Evolutionary conservation across 257 asterid species (phyloP), one percentile per base, ranked within the genome.

Genomic region (Nicotiana tomentosiformis): DNA sequence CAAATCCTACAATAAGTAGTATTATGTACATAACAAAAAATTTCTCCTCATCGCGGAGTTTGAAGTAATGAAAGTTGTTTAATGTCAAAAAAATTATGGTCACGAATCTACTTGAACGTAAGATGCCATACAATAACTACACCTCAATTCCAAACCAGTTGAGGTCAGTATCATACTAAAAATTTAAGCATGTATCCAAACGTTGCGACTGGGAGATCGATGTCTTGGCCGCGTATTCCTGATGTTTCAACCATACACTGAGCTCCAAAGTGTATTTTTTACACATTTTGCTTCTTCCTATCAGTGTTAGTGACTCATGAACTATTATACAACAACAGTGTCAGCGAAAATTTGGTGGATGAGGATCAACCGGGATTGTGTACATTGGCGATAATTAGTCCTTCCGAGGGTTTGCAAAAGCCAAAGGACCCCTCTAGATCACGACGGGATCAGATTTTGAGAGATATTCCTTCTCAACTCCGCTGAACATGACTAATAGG

Each of bases 381-480:
- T 14, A 12, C 18, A 12, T 14, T 53, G 58, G 58, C 6, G 18
- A 53, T 53, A 15, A 55, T 14, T 26, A 26, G 62, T 74, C 62
- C 80, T 74, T 49, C 43, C 5, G 0, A 51, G 51, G 61, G 30
- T 76, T n/a, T 76, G 80, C 80, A 26, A 76, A 76, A 20, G 10
- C 29, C 10, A 7, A 76, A 4, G 23, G 26, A 46, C 79, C 46
- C 5, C 37, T 29, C 65, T 76, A 76, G 46, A 76, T 15, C 80
- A 76, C 46, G 64, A 76, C 26, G 43, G 80, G 46, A 29, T 49
- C 80, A 76, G 64, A 68, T 68, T 89, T 91, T 1, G 98, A 90
- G 62, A 93, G 93, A 78, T 90, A 96, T 89, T 96, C 98, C 88
- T 96, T 94, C 89, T 96, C 98, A 80, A 96, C 83, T 60, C 83